Evolutionary conservation across 2,329 filamentous ascomycete genomes (phyloP).

Genomic region (Alternaria sp.): DNA sequence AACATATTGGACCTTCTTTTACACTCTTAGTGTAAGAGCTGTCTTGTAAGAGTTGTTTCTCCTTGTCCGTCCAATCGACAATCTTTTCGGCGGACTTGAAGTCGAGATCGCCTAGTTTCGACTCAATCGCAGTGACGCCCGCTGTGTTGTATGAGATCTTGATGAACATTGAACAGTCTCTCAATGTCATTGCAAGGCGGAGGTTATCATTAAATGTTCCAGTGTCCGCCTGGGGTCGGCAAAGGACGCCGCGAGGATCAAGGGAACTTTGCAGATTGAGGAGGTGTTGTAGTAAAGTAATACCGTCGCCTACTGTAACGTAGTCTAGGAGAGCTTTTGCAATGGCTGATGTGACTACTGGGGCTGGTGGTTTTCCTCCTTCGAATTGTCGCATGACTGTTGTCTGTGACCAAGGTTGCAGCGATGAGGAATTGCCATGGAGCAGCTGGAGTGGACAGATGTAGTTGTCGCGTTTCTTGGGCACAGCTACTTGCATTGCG

Average conservation of each 20-base stretch:
- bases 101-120: conserved; percentile 57
- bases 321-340: conserved; percentile 30
- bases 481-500: conserved; percentile 51
- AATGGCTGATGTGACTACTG: conserved; percentile 10
- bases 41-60: conserved; percentile 38
- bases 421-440: conserved; percentile 29
- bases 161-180: conserved; percentile 58
- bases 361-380: background rate
- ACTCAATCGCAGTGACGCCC: conserved; percentile 41
- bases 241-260: conserved; percentile 49
- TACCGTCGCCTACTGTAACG: conserved; percentile 43
- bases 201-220: conserved; percentile 27
- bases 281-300: conserved; percentile 49
- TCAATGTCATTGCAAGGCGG: conserved; percentile 56
- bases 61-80: conserved; percentile 52
- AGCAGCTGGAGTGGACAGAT: conserved; percentile 55
- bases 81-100: conserved; percentile 55
- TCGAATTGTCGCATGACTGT: conserved; percentile 22
- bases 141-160: conserved; percentile 26
- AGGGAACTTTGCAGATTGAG: conserved; percentile 47
- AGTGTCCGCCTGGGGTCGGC: background rate
- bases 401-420: conserved; percentile 25
- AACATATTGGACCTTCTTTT: conserved; percentile 3
- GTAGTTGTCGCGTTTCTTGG: conserved; percentile 26
- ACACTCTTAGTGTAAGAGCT: conserved; percentile 3